Evolutionary conservation across 2,329 filamentous ascomycete genomes (phyloP).

Genomic region (Allantophomopsis lycopodina): DNA sequence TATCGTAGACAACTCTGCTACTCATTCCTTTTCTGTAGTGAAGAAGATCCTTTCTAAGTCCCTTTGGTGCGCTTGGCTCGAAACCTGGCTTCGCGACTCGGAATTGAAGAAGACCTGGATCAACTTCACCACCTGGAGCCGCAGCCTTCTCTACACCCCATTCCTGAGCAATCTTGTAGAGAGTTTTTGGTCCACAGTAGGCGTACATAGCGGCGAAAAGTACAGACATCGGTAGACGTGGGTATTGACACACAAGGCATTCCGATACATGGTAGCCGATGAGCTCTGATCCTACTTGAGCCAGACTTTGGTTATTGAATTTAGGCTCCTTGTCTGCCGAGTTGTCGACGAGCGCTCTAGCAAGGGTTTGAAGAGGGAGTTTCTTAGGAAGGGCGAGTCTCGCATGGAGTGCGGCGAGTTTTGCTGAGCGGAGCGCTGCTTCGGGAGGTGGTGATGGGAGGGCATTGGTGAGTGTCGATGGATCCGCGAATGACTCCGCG

Average conservation of each 20-base stretch:
- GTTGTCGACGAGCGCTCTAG: conserved; percentile 70
- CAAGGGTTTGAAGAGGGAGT: conserved; percentile 76
- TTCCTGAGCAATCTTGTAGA: conserved; percentile 61
- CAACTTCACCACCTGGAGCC: conserved; percentile 78
- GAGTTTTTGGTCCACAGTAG: conserved; percentile 63
- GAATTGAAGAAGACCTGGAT: conserved; percentile 83
- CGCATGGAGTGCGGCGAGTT: conserved; percentile 84
- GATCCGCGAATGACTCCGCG: conserved; percentile 3
- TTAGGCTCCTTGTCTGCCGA: conserved; percentile 67
- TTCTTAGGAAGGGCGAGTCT: conserved; percentile 71
- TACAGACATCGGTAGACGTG: conserved; percentile 79
- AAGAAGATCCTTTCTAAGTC: conserved; percentile 35
- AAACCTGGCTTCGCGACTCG: conserved; percentile 29
- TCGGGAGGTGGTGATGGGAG: conserved; percentile 61
- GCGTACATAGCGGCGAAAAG: conserved; percentile 76
- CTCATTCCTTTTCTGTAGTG: conserved; percentile 55
- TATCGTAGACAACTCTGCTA: conserved; percentile 67
- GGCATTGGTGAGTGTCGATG: conserved; percentile 10
- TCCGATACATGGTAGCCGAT: conserved; percentile 84
- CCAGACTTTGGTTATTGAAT: conserved; percentile 83
- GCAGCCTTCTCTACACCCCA: conserved; percentile 91
- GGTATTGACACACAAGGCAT: conserved; percentile 77
- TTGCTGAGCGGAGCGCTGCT: conserved; percentile 60
- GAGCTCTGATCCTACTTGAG: conserved; percentile 68
- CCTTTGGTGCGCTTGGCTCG: conserved; percentile 28